Conservation (phyloP, 345 rosid species). For the Ceriops decandra region DNA sequence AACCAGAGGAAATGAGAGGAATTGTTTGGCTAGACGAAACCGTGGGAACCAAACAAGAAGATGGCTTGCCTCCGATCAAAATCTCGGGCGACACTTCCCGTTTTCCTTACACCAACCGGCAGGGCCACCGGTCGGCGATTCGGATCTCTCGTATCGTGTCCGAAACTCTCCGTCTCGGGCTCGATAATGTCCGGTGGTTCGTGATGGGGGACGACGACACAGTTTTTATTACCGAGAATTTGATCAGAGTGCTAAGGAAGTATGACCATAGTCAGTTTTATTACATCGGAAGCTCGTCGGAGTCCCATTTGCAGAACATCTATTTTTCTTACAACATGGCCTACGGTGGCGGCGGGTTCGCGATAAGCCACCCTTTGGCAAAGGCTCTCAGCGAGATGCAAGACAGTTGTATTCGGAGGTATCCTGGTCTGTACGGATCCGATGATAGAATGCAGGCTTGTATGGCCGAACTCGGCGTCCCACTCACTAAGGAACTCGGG, state of each 20-base stretch:
- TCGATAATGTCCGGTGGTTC: slow-evolving; percentile 77
- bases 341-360: slow-evolving; percentile 98
- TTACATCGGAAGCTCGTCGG: slow-evolving; percentile 95
- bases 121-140: slow-evolving; percentile 94
- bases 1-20: slow-evolving; percentile 65
- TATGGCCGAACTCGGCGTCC: slow-evolving; percentile 99
- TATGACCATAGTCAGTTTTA: slow-evolving; percentile 83
- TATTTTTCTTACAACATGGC: slow-evolving; percentile 97
- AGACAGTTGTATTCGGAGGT: slow-evolving; percentile 75
- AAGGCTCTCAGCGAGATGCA: slow-evolving; percentile 82
- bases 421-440: slow-evolving; percentile 93
- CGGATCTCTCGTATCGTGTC: slow-evolving; percentile 92
- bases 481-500: slow-evolving; percentile 88
- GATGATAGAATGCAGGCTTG: slow-evolving; percentile 99
- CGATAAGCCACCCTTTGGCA: slow-evolving; percentile 89
- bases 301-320: slow-evolving; percentile 91
- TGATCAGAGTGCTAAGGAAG: slow-evolving; percentile 64
- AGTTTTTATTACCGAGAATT: slow-evolving; percentile 79
- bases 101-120: slow-evolving; percentile 65
- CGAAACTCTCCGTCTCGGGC: slow-evolving; percentile 65
- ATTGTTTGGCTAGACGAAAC: slow-evolving; percentile 78
- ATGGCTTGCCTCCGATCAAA: slow-evolving; percentile 47
- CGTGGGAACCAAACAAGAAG: slow-evolving; percentile 30
- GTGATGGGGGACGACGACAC: slow-evolving; percentile 99
- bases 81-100: slow-evolving; percentile 71